These are phyloP conservation scores for Ettlia oleoabundans DNA, from an alignment of 139 green algal genomes.

Conservation along the genomic window DNA sequence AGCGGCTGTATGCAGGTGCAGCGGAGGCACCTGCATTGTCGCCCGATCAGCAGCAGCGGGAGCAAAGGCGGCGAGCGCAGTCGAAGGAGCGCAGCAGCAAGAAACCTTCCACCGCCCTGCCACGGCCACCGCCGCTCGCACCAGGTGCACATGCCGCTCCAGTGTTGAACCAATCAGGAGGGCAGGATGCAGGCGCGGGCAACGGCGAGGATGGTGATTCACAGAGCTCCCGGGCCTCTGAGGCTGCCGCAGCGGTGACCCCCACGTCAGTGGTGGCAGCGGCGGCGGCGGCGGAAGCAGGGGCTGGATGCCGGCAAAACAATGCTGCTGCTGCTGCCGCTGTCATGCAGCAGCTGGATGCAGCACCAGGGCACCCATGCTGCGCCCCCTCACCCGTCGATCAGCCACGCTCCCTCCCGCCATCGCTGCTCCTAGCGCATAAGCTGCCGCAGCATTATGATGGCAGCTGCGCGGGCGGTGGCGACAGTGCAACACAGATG, in stretches of 20 bases:
- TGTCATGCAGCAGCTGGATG: too few relatives aligned
- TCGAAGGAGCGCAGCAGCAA: not conserved
- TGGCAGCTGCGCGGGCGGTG: too few relatives aligned
- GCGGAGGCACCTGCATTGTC: not conserved
- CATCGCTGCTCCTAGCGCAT: not conserved
- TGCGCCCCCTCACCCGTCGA: not conserved
- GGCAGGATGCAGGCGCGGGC: not conserved
- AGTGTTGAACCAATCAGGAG: not conserved
- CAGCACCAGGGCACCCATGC: not conserved
- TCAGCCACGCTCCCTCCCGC: not conserved
- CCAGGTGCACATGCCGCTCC: not conserved
- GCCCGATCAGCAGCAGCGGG: not conserved
- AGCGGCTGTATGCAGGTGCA: slow-evolving; percentile 9
- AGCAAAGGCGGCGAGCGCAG: not conserved
- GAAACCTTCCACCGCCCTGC: not conserved
- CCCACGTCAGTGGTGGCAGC: too few relatives aligned
- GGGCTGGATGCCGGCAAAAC: too few relatives aligned
- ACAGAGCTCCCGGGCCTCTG: not conserved
- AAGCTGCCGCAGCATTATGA: not conserved
- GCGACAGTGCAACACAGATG: too few relatives aligned
- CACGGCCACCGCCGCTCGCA: not conserved
- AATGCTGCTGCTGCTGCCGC: too few relatives aligned
- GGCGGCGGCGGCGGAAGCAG: not conserved
- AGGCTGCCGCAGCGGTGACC: too few relatives aligned
- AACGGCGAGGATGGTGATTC: not conserved